Base-by-base conservation (phyloP, 257 asterid genomes). In the Anisodus acutangulus region DNA sequence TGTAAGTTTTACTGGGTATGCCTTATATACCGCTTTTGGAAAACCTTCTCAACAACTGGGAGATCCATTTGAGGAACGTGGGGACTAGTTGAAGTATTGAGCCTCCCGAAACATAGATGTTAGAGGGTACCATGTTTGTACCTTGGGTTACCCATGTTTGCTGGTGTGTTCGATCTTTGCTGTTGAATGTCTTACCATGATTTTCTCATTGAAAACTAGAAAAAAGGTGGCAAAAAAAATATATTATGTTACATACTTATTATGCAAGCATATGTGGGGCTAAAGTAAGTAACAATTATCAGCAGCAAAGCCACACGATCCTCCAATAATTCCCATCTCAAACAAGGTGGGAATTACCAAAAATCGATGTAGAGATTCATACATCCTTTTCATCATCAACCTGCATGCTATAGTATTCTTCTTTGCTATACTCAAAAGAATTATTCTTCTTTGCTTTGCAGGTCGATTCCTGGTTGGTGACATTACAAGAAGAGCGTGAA, bases 401-500 rank as follows among this genome's bases (percentile, higher is more conserved):
- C 22, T 41, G 43, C 8, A 2, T 1, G 31, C 59, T 26, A 60
- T 59, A 41, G 16, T 13, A 5, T 37, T 3, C 9, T 47, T 35
- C 47, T 31, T 39, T 58, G 35, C 9, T 83, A 31, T 31, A 31
- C 35, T 31, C 35, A 31, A 31, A 31, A 0, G 35, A 31, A 31
- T 1, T 31, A 31, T 31, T 31, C 35, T 31, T 31, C 35, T 31
- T 31, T 31, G 35, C 35, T 76, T 86, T 82, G 81, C 92, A 93
- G 98, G 92, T 92, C 15, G 94, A 94, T 87, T 90, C 93, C 74
- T 94, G 98, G 98, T 82, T 94, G 91, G 90, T 86, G 82, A 89
- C 95, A 58, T 86, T 94, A 57, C 87, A 84, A 84, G 81, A 26
- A 58, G 92, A 88, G 43, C 86, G 95, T 90, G 89, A 90, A 59